These are phyloP conservation scores for Pouteria campechiana DNA, from an alignment of 179 eudicot species.

Conservation along the genomic window DNA sequence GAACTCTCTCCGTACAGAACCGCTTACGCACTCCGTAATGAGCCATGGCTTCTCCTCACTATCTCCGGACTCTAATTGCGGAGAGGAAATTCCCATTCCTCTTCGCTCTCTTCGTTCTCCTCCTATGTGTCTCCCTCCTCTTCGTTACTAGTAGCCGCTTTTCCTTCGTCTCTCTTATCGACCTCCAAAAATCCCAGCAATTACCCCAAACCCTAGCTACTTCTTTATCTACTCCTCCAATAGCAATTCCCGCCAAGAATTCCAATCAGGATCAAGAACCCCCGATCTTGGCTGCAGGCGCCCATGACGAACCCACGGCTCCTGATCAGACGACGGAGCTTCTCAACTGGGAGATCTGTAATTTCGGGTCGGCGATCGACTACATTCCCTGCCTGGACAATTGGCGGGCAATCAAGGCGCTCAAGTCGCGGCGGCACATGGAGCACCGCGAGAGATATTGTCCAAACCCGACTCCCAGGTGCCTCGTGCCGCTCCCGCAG, in stretches of 20 bases:
- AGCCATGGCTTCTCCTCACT: too few species aligned
- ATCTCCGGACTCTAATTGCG: slow-evolving; percentile 23
- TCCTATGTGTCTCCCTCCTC: slow-evolving; percentile 32
- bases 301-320: background rate
- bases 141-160: slow-evolving; percentile 37
- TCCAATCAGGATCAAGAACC: too few species aligned
- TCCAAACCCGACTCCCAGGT: slow-evolving; percentile 34
- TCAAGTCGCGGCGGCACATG: slow-evolving; percentile 64
- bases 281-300: background rate
- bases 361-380: slow-evolving; percentile 41
- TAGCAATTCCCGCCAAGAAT: background rate
- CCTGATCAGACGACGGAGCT: slow-evolving; percentile 7
- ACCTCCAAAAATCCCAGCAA: slow-evolving; percentile 1
- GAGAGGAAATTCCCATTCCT: slow-evolving; percentile 51
- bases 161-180: slow-evolving; percentile 13
- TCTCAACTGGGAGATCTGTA: slow-evolving; percentile 50
- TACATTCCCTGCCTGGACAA: slow-evolving; percentile 93
- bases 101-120: slow-evolving; percentile 37
- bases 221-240: slow-evolving; percentile 3
- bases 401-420: slow-evolving; percentile 44
- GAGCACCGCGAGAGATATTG: slow-evolving; percentile 92
- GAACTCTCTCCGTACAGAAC: too few species aligned
- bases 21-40: too few species aligned
- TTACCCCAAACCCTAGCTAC: slow-evolving; percentile 5
- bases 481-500: slow-evolving; percentile 51